Conservation (phyloP, 257 asterid genomes). For the Solanum microdontum region DNA sequence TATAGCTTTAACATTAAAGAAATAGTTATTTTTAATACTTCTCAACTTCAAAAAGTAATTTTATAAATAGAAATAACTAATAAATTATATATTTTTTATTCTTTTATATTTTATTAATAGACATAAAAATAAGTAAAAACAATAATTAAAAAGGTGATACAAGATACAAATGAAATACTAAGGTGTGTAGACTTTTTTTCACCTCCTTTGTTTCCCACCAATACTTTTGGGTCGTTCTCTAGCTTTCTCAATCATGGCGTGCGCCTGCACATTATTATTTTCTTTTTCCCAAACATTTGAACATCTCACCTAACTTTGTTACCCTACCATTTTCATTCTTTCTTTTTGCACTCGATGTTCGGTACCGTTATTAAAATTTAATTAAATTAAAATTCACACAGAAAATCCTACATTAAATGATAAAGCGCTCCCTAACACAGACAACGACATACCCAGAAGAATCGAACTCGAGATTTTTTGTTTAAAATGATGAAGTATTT, state of each 20-base stretch:
- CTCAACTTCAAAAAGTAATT: not conserved
- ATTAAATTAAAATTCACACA: too few relatives aligned
- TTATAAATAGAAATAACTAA: not conserved
- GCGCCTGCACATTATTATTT: conserved; percentile 5
- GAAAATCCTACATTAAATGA: too few relatives aligned
- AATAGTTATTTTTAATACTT: not conserved
- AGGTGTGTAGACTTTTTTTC: not conserved
- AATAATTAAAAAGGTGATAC: too few relatives aligned
- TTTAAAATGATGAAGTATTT: too few relatives aligned
- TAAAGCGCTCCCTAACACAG: not conserved
- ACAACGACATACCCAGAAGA: fast-evolving
- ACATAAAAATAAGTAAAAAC: too few relatives aligned
- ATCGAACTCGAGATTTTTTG: fast-evolving
- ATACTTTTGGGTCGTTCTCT: conserved; percentile 17
- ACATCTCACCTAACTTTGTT: not conserved
- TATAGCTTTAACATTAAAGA: too few relatives aligned
- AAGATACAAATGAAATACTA: not conserved
- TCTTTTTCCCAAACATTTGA: not conserved
- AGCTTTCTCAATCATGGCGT: conserved; percentile 6
- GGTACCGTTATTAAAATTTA: too few relatives aligned
- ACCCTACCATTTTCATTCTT: not conserved
- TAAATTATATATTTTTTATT: too few relatives aligned
- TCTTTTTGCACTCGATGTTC: too few relatives aligned
- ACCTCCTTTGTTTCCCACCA: conserved; percentile 27
- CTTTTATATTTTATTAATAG: too few relatives aligned